Evolutionary conservation across 345 rosid genomes (phyloP), one percentile per base, ranked within the genome.

Genomic region (Lepidium africanum): DNA sequence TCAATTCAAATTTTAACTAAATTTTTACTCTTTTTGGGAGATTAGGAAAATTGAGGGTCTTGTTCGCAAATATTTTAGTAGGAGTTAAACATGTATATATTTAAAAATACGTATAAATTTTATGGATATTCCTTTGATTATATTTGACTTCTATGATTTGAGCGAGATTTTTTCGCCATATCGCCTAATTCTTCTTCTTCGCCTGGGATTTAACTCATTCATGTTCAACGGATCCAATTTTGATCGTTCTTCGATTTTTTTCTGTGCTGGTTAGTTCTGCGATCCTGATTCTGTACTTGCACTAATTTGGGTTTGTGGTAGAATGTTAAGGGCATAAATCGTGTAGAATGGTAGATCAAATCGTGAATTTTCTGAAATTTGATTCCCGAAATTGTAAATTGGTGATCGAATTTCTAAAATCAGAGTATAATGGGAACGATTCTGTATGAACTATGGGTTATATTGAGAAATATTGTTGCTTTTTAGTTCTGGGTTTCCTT

Each of bases 231-330:
- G n/a, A 57, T 66, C 51, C 21, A 36, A 51, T 8, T 13, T 48
- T 59, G 8, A 32, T 11, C n/a, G 27, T 43, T 41, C 56, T 36
- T 39, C 11, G 37, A 43, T 52, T 51, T 36, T 16, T 36, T 16
- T 38, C 7, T 51, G 33, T 73, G 67, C 56, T 43, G 68, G 77
- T 73, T 59, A 73, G 68, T 45, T 73, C 23, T 43, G 13, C 27
- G 56, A 51, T 66, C 37, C n/a, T 25, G 16, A 32, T 71, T 45
- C 6, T 25, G 21, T 27, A 43, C 47, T 59, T 36, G 54, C 50
- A 51, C 60, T 67, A 25, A 65, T 73, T 33, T 58, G 62, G 41
- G 63, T 67, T 66, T 13, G 7, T 49, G 5, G 25, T 72, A 5
- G 21, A 52, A 14, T 52, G 1, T 14, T 11, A 43, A 17, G 42